These are phyloP conservation scores for Mycothermus thermophilus DNA, from an alignment of 495 filamentous ascomycete genomes.

Conservation along the genomic window DNA sequence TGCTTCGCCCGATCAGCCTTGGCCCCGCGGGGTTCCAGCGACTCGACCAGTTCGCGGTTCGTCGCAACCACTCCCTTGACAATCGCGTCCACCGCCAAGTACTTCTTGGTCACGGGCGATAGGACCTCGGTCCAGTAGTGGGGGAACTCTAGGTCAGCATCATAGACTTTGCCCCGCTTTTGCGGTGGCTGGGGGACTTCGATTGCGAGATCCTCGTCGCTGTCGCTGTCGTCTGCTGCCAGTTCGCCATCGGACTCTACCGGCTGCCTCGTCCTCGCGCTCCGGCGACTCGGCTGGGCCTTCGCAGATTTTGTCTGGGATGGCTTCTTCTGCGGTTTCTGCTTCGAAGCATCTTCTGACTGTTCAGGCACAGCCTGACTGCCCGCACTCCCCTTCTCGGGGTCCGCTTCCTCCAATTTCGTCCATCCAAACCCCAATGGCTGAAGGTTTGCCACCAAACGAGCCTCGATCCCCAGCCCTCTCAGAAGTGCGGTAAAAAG, in stretches of 20 bases:
- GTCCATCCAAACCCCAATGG: conserved; percentile 86
- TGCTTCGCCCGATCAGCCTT: conserved; percentile 78
- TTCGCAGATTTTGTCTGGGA: conserved; percentile 9
- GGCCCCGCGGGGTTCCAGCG: conserved; percentile 68
- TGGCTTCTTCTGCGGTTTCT: conserved; percentile 1
- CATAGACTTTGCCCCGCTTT: conserved; percentile 30
- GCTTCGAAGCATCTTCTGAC: background rate
- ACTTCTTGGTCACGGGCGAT: conserved; percentile 63
- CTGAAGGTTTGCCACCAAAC: conserved; percentile 74
- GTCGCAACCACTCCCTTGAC: conserved; percentile 53
- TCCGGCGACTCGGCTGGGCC: conserved; percentile 35
- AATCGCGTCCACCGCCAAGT: conserved; percentile 63
- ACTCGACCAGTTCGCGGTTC: conserved; percentile 53
- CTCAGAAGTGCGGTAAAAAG: conserved; percentile 84
- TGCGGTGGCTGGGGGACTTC: conserved; percentile 19
- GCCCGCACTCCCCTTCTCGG: too few species aligned
- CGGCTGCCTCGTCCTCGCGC: conserved; percentile 14
- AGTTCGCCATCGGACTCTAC: conserved; percentile 26
- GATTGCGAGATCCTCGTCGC: conserved; percentile 29
- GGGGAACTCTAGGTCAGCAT: conserved; percentile 64
- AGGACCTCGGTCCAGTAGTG: conserved; percentile 89
- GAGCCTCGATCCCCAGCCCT: conserved; percentile 63
- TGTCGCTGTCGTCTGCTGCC: conserved; percentile 20
- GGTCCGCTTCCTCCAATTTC: conserved; percentile 58
- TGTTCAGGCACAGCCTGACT: conserved; percentile 9